Evolutionary conservation across 352 stramenopile genomes (phyloP), one percentile per base, ranked within the genome.

Genomic region (Phytopythium aichiense): DNA sequence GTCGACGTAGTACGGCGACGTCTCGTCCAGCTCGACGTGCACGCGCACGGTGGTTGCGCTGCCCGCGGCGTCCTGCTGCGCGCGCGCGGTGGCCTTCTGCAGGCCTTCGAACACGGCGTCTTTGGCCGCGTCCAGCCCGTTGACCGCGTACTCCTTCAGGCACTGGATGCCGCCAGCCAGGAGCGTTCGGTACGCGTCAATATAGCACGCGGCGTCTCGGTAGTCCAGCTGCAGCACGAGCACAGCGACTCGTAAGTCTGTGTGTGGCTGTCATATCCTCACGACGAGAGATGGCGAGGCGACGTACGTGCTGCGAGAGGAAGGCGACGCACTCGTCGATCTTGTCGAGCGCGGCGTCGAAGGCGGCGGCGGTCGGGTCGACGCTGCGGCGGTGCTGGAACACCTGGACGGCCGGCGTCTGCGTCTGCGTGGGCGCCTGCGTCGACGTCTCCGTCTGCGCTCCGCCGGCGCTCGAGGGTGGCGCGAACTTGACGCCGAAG

Each of bases 1-100:
- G 38, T 91, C 78, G 2, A 92, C 79, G 45, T 94, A 94, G 57
- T 84, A 91, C 16, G 80, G 68, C 31, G 81, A 90, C 2, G 83
- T 83, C 40, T 92, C 81, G 49, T 92, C 83, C 42, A 94, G 51
- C 28, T 86, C 72, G 2, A 73, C 56, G 6, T 62, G 38, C 16
- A 63, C 63, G 2, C 58, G 68, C 31, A 61, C 51, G 1, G 48
- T 54, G 13, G 48, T 25, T 6, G 48, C 12, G 23, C 15, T 12
- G 48, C 25, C 12, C 28, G 63, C 50, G 18, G 51, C 64, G 46
- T 64, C 55, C 37, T 64, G 56, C 11, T 28, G 43, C 37, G 5
- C 55, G 42, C n/a, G 46, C 4, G 16, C 37, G 1, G 35, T 42
- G 13, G 72, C 60, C 46, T 76, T 85, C 23, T 82, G 73, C 31